Base-by-base conservation (phyloP, 768 basidiomycete genomes). In the Mycena polygramma region DNA sequence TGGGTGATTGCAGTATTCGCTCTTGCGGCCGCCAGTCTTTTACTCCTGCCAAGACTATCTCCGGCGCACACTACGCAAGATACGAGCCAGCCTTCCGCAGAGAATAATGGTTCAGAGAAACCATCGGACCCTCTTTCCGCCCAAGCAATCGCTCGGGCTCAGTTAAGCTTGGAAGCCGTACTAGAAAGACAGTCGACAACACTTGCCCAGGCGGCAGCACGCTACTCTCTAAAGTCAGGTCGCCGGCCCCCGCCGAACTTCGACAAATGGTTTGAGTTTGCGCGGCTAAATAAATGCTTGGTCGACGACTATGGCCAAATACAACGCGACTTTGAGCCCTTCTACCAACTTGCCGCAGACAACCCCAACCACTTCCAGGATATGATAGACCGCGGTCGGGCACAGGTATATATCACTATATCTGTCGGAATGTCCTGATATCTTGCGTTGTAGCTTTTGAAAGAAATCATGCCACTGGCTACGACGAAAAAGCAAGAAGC, bases 281-380 rank as follows among this genome's bases (percentile, higher is more conserved):
- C 73, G 1, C 24, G 20, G 39, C 22, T 69, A 10, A 55, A 72
- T n/a, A 22, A 52, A 13, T 74, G 73, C 48, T 43, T 74, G 13
- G 63, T 74, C 37, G 73, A 74, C 53, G 68, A 72, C 1, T 74
- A 74, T 45, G 73, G 67, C 61, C 73, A 72, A 52, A 72, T 74
- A 14, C 60, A 63, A 20, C 60, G 64, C 24, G 68, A 73, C 51
- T 70, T 73, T 24, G 68, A 70, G 61, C 72, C 72, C 20, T 68
- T 63, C 57, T 68, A 71, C 41, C 68, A 69, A 22, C 13, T 68
- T 30, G 70, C 71, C 19, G 15, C n/a, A 24, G 46, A 61, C n/a
- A 26, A 69, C 2, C 68, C 63, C 30, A 37, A 9, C 14, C 41
- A 66, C 43, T 74, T 74, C 54, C 60, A 49, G 41, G 19, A 35